Percentiles rank a stretch among this genome's conserved stretches.
Conservation (phyloP, 163 green algal genomes). For the Chlamydomonas reinhardtii region DNA sequence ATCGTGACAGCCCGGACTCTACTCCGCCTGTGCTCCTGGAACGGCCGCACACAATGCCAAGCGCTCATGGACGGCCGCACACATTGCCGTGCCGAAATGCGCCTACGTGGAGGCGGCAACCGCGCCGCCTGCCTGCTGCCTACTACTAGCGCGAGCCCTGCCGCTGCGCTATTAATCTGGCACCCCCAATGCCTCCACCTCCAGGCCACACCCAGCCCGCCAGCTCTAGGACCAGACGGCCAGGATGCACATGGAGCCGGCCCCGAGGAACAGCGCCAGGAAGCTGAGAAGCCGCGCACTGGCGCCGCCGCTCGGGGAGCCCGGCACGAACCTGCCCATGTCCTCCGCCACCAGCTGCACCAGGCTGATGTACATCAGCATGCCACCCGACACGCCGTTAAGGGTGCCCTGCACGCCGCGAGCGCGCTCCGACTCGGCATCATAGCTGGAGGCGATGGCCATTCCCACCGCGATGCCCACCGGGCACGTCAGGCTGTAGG, state of each 20-base stretch:
- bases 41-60: too few relatives aligned
- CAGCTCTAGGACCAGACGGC: slow-evolving; percentile 32
- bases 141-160: too few relatives aligned
- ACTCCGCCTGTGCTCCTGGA: too few relatives aligned
- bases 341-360: slow-evolving; percentile 54
- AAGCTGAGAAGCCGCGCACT: neutral
- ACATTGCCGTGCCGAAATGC: too few relatives aligned
- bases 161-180: too few relatives aligned
- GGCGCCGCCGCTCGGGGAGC: neutral
- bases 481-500: slow-evolving; percentile 59
- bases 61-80: too few relatives aligned
- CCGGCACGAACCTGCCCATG: slow-evolving; percentile 27
- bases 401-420: slow-evolving; percentile 45
- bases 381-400: slow-evolving; percentile 49
- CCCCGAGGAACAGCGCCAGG: neutral
- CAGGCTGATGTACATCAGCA: slow-evolving; percentile 60
- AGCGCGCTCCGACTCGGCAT: neutral
- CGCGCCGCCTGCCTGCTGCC: too few relatives aligned
- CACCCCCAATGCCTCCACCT: too few relatives aligned
- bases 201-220: too few relatives aligned
- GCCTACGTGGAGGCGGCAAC: too few relatives aligned
- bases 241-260: slow-evolving; percentile 37
- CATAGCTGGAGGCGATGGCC: slow-evolving; percentile 28
- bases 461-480: slow-evolving; percentile 58
- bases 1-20: too few relatives aligned